Evolutionary conservation across 225 moss, liverwort and hornwort species (phyloP).

Genomic region (Marchantia paleacea): DNA sequence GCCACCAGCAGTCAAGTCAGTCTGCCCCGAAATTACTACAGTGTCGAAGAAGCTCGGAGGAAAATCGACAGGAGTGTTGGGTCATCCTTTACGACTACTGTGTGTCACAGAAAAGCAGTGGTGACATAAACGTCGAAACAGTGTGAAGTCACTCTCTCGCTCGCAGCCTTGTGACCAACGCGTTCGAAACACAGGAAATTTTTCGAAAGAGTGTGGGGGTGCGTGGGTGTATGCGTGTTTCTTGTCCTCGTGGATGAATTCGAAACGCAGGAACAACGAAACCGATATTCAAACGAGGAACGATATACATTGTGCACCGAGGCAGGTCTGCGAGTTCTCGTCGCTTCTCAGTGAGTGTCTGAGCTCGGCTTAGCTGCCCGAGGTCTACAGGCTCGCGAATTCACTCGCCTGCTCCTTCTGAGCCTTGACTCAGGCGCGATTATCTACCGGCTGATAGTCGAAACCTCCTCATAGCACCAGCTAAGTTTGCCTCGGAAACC

Average conservation of each 20-base stretch:
- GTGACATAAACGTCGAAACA: slow-evolving; percentile 6
- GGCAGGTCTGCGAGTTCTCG: not conserved
- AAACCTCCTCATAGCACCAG: not conserved
- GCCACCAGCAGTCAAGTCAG: not conserved
- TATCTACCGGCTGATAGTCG: not conserved
- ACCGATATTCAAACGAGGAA: not conserved
- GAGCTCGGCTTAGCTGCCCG: not conserved
- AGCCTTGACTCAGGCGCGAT: not conserved
- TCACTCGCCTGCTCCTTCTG: not conserved
- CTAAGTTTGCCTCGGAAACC: not conserved
- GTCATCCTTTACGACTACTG: not conserved
- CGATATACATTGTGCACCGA: not conserved
- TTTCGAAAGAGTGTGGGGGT: not conserved
- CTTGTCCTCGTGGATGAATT: not conserved
- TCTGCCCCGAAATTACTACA: too few species aligned
- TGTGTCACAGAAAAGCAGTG: not conserved
- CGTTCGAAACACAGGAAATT: not conserved
- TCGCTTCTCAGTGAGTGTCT: not conserved
- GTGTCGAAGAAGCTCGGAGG: not conserved
- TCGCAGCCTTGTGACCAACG: not conserved
- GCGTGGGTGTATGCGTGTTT: not conserved
- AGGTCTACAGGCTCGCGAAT: not conserved
- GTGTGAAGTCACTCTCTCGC: not conserved
- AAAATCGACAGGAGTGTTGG: not conserved
- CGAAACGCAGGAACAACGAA: not conserved